phyloP scores from a whole-genome alignment of 441 rosid species.

The Arabidopsis hybrid region DNA sequence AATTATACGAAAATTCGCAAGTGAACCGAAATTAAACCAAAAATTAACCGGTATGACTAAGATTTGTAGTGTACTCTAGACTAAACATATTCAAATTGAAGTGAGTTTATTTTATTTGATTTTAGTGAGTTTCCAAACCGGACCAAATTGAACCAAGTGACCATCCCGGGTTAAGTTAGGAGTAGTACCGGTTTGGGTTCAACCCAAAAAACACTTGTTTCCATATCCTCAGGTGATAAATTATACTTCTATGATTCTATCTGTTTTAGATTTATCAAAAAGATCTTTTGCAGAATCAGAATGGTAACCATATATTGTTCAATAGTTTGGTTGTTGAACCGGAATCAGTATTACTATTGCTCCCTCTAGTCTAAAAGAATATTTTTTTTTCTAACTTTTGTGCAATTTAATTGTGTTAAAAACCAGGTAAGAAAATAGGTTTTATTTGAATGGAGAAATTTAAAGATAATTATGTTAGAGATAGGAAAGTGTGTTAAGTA shows the following conservation, averaged over 20 bases:
- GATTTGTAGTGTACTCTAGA: no score
- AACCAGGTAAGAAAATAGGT: slow-evolving; percentile 2
- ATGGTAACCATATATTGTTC: neutral
- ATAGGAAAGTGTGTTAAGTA: slow-evolving; percentile 34
- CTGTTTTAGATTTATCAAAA: no score
- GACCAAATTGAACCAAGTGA: neutral
- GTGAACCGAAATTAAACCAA: neutral
- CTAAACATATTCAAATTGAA: no score
- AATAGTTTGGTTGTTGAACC: slow-evolving; percentile 6
- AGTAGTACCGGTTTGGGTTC: neutral
- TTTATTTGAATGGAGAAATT: slow-evolving; percentile 10
- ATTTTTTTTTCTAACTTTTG: neutral
- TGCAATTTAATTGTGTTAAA: neutral
- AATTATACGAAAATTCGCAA: neutral
- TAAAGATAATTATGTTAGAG: slow-evolving; percentile 9
- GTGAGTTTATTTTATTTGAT: no score
- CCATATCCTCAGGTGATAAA: no score
- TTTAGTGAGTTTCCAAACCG: neutral
- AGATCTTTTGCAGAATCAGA: neutral
- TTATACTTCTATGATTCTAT: no score
- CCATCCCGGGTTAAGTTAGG: no score
- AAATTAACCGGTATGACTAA: no score
- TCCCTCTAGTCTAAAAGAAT: neutral
- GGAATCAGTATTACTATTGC: neutral
- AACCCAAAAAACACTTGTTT: neutral